phyloP scores from a whole-genome alignment of 1,284 basidiomycete genomes.

The Meira nashicola region DNA sequence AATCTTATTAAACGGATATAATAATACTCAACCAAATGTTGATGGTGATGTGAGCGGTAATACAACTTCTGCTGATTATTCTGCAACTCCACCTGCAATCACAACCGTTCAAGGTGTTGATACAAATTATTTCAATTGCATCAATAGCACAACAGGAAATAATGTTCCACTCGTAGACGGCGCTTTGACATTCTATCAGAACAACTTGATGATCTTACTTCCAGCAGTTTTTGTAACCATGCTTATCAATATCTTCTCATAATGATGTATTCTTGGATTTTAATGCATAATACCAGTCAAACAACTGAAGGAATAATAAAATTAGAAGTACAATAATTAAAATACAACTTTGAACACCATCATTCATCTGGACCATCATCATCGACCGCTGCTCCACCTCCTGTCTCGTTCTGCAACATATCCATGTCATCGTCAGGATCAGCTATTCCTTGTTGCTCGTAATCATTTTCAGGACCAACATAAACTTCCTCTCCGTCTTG shows the following conservation, averaged over 20 bases:
- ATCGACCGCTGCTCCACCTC: slow-evolving; percentile 38
- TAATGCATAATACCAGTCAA: neutral
- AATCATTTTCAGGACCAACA: neutral
- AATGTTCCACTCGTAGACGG: slow-evolving; percentile 7
- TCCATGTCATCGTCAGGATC: slow-evolving; percentile 21
- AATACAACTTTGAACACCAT: neutral
- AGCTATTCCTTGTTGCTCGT: neutral
- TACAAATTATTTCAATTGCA: slow-evolving; percentile 12
- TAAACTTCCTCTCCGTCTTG: slow-evolving; percentile 39
- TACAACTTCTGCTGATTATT: neutral
- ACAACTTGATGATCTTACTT: neutral
- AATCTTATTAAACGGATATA: slow-evolving; percentile 10
- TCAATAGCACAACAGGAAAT: slow-evolving; percentile 11
- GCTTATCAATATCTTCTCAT: slow-evolving; percentile 30
- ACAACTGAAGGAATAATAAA: neutral
- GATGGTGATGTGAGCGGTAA: slow-evolving; percentile 1
- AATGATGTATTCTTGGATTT: neutral
- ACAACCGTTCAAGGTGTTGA: slow-evolving; percentile 5
- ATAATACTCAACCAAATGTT: slow-evolving; percentile 11
- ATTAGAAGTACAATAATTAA: neutral
- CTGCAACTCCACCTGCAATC: neutral
- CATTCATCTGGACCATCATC: slow-evolving; percentile 51
- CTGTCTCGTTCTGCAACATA: slow-evolving; percentile 33
- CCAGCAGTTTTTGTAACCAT: slow-evolving; percentile 32
- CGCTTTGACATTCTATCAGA: neutral